Base-by-base conservation (phyloP, 2,329 filamentous ascomycete species). In the Fusarium concolor region DNA sequence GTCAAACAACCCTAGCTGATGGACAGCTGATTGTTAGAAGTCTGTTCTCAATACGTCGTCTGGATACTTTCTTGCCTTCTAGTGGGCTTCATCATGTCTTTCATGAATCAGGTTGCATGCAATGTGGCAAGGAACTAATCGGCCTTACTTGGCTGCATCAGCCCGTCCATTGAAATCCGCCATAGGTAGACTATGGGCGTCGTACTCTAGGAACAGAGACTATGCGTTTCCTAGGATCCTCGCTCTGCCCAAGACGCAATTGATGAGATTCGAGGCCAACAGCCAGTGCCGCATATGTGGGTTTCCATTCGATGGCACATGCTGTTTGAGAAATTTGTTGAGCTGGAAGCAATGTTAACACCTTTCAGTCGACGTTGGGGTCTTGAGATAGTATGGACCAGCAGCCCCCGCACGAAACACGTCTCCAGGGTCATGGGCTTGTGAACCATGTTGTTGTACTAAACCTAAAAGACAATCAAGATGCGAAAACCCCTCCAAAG, bases 361-460 rank as follows among this genome's bases (percentile, higher is more conserved):
- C 44, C 31, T 46, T 39, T 64, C 45, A 37, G 50, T 31, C 17
- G 42, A 52, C 35, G 31, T 46, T 56, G 35, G 58, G 58, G 33
- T 35, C 33, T 35, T n/a, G 31, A 44, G 35, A 56, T 45, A 47
- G 45, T 66, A 22, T 53, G 62, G 42, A 41, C 59, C 44, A 57
- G 42, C 38, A 55, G 46, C 46, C 62, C 57, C 62, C 54, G 67
- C 63, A 61, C 67, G 66, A 69, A 69, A 69, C 67, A 63, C 41
- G 49, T 54, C 53, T 50, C 43, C 31, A 18, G 66, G 67, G 53
- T 56, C 67, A 51, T 52, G 57, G 67, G 57, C 47, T 17, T 41
- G 17, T 37, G 28, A 50, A 49, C 49, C 45, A 63, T 51, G 52
- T 44, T 26, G 38, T 41, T 35, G 47, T 70, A 43, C 50, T 54